Base-by-base conservation (phyloP, 2,329 filamentous ascomycete genomes). In the Arthroderma sp. region DNA sequence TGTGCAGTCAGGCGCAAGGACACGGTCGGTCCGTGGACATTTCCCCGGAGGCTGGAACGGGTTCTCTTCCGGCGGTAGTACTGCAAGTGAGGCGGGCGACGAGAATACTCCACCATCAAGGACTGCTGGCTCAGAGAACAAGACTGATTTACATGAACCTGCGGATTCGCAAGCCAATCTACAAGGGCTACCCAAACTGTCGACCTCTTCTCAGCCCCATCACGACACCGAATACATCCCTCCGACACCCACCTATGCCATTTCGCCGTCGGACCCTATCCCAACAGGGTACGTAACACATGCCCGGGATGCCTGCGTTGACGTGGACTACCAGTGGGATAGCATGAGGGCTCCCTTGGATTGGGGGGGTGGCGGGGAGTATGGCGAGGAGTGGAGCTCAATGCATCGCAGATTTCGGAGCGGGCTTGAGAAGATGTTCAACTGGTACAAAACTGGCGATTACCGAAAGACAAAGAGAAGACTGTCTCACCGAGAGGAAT, bases 311-410 rank as follows among this genome's bases (percentile, higher is more conserved):
- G 83, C 86, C 11, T 97, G 90, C 66, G 78, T 88, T 4, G 80
- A 87, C 54, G 79, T 96, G n/a, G 93, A 98, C 71, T 94, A 88
- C 66, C 87, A 91, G 65, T 98, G 93, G 91, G 91, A 98, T 67
- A 96, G 91, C 59, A 91, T 91, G 79, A 81, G 87, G 13, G 75
- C 80, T 2, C 83, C 87, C 0, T 79, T 88, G 44, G 78, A 84
- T 61, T 97, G 93, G 87, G 91, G 91, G 5, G 84, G 89, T 65
- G 91, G 91, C 8, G 93, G 91, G 39, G 80, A 85, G 44, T 87
- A 88, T 64, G 90, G 88, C 0, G 93, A 98, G 71, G 93, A 97
- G 71, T 98, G 93, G 93, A 87, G 88, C 31, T 79, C 83, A 2
- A 97, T 98, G 93, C 93, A 98, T 71, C 85, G 85, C 67, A 82